Evolutionary conservation across 2,329 filamentous ascomycete species (phyloP), one percentile per base, ranked within the genome.

Genomic region (Tolypocladium sp.): DNA sequence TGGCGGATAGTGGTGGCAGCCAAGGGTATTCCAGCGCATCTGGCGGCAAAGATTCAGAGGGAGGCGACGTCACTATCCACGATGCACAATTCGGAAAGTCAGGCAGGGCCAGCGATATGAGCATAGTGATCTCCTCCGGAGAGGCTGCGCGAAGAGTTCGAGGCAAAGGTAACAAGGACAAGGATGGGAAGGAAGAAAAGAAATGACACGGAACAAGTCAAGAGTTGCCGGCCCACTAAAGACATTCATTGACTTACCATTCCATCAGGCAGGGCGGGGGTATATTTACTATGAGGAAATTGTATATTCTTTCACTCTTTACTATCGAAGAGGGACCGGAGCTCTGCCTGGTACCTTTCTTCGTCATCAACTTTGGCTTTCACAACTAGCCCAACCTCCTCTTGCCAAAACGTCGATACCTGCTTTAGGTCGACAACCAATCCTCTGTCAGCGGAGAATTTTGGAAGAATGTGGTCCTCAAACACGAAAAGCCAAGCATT

Each of bases 401-500:
- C 56, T 13, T 56, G 60, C 62, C 61, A 65, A 49, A 65, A 58
- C 8, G n/a, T 40, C 27, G 64, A 64, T 2, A 63, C 17, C 53
- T 61, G 35, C 37, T 61, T 63, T 1, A 62, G 40, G 46, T 61
- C 58, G 27, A 0, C 46, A n/a, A 63, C 59, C 38, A 65, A 40
- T 55, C 40, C 52, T 61, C 44, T 58, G 27, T 56, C 49, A 1
- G 61, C 30, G 35, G 60, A 64, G 22, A 63, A 64, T 27, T 56
- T 61, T n/a, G 60, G 59, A 51, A 61, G 52, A 53, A 64, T 61
- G 27, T 65, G 63, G 49, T 65, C 62, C 40, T 65, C 63, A 59
- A 65, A 60, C 13, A 66, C 30, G 25, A 66, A 66, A 10, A 63
- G 55, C 64, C 62, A 63, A 42, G 46, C 63, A 59, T 66, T 64